These are phyloP conservation scores for Fraxinus angustifolia DNA, from an alignment of 305 asterid species.

Conservation along the genomic window DNA sequence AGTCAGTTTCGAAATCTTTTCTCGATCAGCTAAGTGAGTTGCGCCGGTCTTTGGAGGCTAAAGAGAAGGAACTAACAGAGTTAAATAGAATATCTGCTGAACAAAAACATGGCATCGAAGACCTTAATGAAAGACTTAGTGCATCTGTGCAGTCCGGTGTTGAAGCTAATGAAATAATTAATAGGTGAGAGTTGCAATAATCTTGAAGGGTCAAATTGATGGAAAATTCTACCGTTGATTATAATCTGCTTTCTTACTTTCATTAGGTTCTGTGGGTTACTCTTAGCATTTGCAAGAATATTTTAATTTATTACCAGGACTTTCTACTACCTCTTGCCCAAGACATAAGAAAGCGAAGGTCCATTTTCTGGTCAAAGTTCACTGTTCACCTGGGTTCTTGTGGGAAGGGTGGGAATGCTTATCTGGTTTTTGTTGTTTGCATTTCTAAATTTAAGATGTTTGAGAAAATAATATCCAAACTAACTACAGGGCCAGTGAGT, in stretches of 20 bases:
- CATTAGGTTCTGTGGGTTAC: background rate
- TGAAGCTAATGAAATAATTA: conserved; percentile 90
- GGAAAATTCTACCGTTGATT: conserved; percentile 10
- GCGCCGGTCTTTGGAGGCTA: conserved; percentile 56
- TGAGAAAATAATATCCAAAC: background rate
- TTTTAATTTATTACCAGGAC: conserved; percentile 10
- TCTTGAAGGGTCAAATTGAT: conserved; percentile 9
- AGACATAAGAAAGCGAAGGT: background rate
- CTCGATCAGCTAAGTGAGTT: conserved; percentile 56
- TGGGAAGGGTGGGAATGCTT: background rate
- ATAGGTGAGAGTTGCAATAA: conserved; percentile 49
- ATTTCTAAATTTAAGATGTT: background rate
- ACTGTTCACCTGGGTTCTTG: background rate
- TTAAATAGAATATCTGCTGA: conserved; percentile 58
- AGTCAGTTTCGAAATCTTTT: conserved; percentile 68
- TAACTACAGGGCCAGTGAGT: background rate
- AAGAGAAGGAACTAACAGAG: conserved; percentile 62
- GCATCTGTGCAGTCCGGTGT: conserved; percentile 72
- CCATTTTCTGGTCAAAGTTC: conserved; percentile 9
- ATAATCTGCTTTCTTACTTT: background rate
- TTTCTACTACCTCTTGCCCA: background rate
- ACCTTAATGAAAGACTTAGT: conserved; percentile 67
- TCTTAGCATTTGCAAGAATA: conserved; percentile 1
- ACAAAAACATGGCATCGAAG: conserved; percentile 70
- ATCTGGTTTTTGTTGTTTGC: conserved; percentile 3